A percentile compares a stretch with the other conserved stretches of the same genome.
Conservation (phyloP, 805 yeast genomes). For the Wickerhamiella kurtzmanii region DNA sequence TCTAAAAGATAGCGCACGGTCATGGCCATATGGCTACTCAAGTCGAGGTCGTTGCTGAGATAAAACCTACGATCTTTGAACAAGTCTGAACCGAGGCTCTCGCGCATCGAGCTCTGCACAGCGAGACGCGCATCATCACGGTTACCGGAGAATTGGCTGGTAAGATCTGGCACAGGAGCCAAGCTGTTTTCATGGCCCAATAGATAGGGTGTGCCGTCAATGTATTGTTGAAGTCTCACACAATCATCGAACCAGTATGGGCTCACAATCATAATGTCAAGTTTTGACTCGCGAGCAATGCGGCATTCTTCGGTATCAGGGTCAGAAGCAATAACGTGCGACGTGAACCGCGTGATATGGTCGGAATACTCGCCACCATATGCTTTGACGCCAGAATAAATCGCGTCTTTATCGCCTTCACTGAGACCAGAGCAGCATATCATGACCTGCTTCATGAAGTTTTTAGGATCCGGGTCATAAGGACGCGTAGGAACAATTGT, state of each 20-base stretch:
- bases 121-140: conserved; percentile 18
- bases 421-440: conserved; percentile 48
- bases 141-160: conserved; percentile 11
- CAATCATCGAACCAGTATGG: conserved; percentile 77
- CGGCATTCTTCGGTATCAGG: conserved; percentile 43
- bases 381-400: conserved; percentile 52
- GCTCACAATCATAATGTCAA: conserved; percentile 33
- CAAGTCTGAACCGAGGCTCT: conserved; percentile 16
- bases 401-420: conserved; percentile 48
- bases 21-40: conserved; percentile 33
- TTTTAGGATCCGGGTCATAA: conserved; percentile 60
- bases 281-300: conserved; percentile 33
- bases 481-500: conserved; percentile 39
- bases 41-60: conserved; percentile 40
- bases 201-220: conserved; percentile 43
- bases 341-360: conserved; percentile 51
- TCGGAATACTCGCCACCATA: conserved; percentile 68
- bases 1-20: conserved; percentile 35
- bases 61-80: conserved; percentile 36
- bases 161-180: conserved; percentile 7
- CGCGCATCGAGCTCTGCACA: conserved; percentile 18
- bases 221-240: conserved; percentile 35
- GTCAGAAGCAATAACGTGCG: conserved; percentile 58
- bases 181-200: conserved; percentile 26
- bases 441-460: conserved; percentile 47